Percentiles rank a stretch among this genome's conserved stretches.
Evolutionary conservation across 164 flowering plant species (phyloP).

Genomic region (Buxus sempervirens): DNA sequence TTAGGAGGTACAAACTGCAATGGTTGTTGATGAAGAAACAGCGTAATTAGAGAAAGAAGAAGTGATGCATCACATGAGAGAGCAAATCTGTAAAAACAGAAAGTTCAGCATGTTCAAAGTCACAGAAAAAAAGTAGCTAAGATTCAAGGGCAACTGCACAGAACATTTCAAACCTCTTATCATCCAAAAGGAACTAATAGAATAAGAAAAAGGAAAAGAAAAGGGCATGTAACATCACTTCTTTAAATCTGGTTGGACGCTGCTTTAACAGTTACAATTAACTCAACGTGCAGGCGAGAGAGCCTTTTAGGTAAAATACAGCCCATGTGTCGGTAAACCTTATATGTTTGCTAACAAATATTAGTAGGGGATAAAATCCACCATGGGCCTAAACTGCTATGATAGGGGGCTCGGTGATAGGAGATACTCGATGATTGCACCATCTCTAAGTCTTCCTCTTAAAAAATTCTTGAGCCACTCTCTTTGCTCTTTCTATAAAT

Average conservation of each 20-base stretch:
- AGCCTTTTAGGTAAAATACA: too few relatives aligned
- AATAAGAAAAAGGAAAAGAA: neutral
- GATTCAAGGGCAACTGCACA: neutral
- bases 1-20: conserved; percentile 53
- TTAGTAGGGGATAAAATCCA: too few relatives aligned
- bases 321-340: too few relatives aligned
- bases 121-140: neutral
- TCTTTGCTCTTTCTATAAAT: too few relatives aligned
- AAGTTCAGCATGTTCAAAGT: neutral
- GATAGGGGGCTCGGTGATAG: too few relatives aligned
- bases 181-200: neutral
- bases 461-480: too few relatives aligned
- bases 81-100: neutral
- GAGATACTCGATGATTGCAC: too few relatives aligned
- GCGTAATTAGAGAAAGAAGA: neutral
- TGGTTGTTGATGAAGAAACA: neutral
- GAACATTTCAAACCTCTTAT: neutral
- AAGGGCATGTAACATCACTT: neutral
- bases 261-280: neutral
- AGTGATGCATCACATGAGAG: neutral
- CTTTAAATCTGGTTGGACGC: too few relatives aligned
- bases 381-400: too few relatives aligned
- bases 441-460: too few relatives aligned
- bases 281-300: neutral
- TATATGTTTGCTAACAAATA: too few relatives aligned